Evolutionary conservation across 2,329 filamentous ascomycete species (phyloP).

Genomic region (Exophiala lecanii-corni): DNA sequence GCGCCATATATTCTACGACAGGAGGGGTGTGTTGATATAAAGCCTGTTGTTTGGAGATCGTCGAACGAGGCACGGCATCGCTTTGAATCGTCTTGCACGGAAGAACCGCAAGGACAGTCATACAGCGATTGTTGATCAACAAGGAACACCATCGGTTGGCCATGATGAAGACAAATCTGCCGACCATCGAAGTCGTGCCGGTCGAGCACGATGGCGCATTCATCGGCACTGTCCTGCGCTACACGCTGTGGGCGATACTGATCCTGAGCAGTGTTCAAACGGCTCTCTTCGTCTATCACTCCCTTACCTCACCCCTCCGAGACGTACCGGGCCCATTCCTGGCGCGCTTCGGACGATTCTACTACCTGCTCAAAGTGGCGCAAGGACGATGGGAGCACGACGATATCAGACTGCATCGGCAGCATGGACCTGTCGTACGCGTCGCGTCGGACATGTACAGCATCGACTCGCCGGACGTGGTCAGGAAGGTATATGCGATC

Average conservation of each 20-base stretch:
- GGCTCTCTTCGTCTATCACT: slow-evolving; percentile 21
- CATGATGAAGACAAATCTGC: neutral
- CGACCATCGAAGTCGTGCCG: neutral
- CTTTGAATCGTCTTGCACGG: too few relatives aligned
- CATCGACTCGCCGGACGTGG: slow-evolving; percentile 22
- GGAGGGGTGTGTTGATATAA: too few relatives aligned
- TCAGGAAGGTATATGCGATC: slow-evolving; percentile 25
- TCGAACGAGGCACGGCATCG: too few relatives aligned
- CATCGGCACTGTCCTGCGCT: slow-evolving; percentile 4
- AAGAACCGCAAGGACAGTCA: too few relatives aligned
- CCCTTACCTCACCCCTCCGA: slow-evolving; percentile 34
- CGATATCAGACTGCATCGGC: slow-evolving; percentile 24
- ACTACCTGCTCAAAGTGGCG: slow-evolving; percentile 39
- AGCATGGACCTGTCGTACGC: slow-evolving; percentile 24
- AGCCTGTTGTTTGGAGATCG: too few relatives aligned
- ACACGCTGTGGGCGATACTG: slow-evolving; percentile 6
- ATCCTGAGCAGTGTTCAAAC: slow-evolving; percentile 8
- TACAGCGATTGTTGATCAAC: too few relatives aligned
- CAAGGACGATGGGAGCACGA: slow-evolving; percentile 37
- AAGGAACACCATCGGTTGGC: too few relatives aligned
- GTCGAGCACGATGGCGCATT: neutral
- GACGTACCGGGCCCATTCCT: slow-evolving; percentile 43
- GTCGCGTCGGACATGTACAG: slow-evolving; percentile 22
- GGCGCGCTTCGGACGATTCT: slow-evolving; percentile 42
- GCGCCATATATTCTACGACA: too few relatives aligned